Evolutionary conservation across 2,329 filamentous ascomycete genomes (phyloP).

Genomic region (Fusarium compactum): DNA sequence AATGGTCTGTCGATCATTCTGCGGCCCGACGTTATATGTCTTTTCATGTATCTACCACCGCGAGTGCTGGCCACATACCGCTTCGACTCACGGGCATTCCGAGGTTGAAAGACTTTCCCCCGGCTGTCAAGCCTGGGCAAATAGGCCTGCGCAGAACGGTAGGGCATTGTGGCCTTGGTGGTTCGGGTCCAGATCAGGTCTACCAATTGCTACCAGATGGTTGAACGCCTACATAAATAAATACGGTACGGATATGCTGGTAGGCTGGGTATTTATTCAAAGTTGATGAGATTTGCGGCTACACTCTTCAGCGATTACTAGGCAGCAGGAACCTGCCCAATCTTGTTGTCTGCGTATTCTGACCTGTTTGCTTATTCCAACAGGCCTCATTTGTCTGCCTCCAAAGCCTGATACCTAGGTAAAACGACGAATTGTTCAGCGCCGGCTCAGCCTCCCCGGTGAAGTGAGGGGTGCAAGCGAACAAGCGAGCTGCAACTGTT

Average conservation of each 20-base stretch:
- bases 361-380: slow-evolving; percentile 30
- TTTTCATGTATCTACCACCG: slow-evolving; percentile 3
- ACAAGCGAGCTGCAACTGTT: slow-evolving; percentile 26
- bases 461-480: slow-evolving; percentile 38
- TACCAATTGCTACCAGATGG: neutral
- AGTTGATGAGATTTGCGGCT: slow-evolving; percentile 4
- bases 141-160: slow-evolving; percentile 8
- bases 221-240: neutral
- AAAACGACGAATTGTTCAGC: slow-evolving; percentile 37
- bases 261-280: neutral
- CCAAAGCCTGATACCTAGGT: slow-evolving; percentile 16
- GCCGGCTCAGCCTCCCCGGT: slow-evolving; percentile 38
- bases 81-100: slow-evolving; percentile 16
- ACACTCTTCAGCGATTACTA: neutral
- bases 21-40: slow-evolving; percentile 15
- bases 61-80: neutral
- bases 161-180: neutral
- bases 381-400: slow-evolving; percentile 27
- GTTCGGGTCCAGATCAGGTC: neutral
- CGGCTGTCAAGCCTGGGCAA: slow-evolving; percentile 8
- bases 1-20: slow-evolving; percentile 24
- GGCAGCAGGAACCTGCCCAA: slow-evolving; percentile 15
- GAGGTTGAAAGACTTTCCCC: slow-evolving; percentile 4
- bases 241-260: neutral
- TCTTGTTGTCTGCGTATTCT: slow-evolving; percentile 26